These are phyloP conservation scores for Waitea zeae DNA, from an alignment of 1,284 basidiomycete species.

Conservation along the genomic window DNA sequence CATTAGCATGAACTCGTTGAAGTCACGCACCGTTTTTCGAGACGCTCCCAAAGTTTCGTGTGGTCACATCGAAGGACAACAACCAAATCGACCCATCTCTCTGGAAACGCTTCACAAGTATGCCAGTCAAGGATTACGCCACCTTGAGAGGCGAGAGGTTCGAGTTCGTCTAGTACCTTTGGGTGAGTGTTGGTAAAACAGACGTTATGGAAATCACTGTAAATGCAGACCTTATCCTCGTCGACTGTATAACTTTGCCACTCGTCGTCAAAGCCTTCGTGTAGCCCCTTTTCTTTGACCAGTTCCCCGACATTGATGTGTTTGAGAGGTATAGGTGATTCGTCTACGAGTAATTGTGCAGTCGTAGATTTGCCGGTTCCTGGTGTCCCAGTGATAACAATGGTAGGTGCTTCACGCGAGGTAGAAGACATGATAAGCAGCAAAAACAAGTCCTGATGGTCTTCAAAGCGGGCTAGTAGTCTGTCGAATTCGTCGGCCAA, in stretches of 20 bases:
- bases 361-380: conserved; percentile 86
- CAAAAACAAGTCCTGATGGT: too few species aligned
- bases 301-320: conserved; percentile 86
- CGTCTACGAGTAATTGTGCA: conserved; percentile 58
- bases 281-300: conserved; percentile 73
- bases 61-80: conserved; percentile 89
- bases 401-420: conserved; percentile 57
- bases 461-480: too few species aligned
- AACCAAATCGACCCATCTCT: conserved; percentile 95
- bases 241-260: conserved; percentile 93
- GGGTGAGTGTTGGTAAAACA: neutral
- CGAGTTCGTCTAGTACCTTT: conserved; percentile 78
- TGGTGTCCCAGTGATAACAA: conserved; percentile 86
- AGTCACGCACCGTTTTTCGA: conserved; percentile 88
- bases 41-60: conserved; percentile 74
- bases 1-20: neutral
- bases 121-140: conserved; percentile 97
- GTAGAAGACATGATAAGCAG: conserved; percentile 1
- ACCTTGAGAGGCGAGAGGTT: conserved; percentile 46
- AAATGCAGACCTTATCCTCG: conserved; percentile 67
- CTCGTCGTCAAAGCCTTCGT: conserved; percentile 81
- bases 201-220: conserved; percentile 1
- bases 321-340: conserved; percentile 46
- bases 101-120: conserved; percentile 87
- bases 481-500: too few species aligned